Percentiles rank a stretch among this genome's conserved stretches.
These are phyloP conservation scores for Proliferodiscus dingleyae DNA, from an alignment of 2,329 filamentous ascomycete species.

Conservation along the genomic window DNA sequence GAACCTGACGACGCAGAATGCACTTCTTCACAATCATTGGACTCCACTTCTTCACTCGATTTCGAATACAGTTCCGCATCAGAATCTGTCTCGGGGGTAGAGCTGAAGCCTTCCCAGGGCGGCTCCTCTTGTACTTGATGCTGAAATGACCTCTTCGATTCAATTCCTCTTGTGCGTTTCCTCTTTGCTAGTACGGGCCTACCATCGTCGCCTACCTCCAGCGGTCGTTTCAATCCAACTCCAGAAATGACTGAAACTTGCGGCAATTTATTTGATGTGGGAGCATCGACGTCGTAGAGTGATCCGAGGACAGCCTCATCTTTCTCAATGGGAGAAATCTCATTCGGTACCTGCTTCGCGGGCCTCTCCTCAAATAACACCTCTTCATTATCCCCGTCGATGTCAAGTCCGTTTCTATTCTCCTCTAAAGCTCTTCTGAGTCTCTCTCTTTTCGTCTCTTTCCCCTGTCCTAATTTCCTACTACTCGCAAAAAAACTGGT, in stretches of 20 bases:
- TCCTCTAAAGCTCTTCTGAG: conserved; percentile 60
- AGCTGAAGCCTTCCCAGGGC: conserved; percentile 59
- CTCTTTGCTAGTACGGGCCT: conserved; percentile 78
- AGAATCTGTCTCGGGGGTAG: conserved; percentile 39
- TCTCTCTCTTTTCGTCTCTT: conserved; percentile 67
- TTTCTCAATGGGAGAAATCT: conserved; percentile 27
- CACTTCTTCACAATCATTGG: conserved; percentile 27
- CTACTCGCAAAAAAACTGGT: conserved; percentile 76
- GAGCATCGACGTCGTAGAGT: conserved; percentile 10
- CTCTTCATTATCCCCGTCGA: conserved; percentile 39
- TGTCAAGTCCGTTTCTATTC: conserved; percentile 53
- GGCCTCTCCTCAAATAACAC: conserved; percentile 47
- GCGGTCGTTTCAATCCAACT: conserved; percentile 78
- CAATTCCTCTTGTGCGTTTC: conserved; percentile 63
- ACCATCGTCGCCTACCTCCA: conserved; percentile 72
- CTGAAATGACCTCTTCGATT: conserved; percentile 49
- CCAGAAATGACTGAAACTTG: conserved; percentile 44
- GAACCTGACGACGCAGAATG: conserved; percentile 12
- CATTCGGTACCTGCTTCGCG: conserved; percentile 29
- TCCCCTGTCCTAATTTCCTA: conserved; percentile 67
- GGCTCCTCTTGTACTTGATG: conserved; percentile 42
- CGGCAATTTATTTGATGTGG: conserved; percentile 7
- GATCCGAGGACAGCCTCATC: conserved; percentile 10
- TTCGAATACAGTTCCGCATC: conserved; percentile 33
- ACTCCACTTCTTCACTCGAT: conserved; percentile 32